Percentiles rank a stretch among this genome's conserved stretches.
Conservation (phyloP, 805 yeast species). For the Myxozyma sirexii region DNA sequence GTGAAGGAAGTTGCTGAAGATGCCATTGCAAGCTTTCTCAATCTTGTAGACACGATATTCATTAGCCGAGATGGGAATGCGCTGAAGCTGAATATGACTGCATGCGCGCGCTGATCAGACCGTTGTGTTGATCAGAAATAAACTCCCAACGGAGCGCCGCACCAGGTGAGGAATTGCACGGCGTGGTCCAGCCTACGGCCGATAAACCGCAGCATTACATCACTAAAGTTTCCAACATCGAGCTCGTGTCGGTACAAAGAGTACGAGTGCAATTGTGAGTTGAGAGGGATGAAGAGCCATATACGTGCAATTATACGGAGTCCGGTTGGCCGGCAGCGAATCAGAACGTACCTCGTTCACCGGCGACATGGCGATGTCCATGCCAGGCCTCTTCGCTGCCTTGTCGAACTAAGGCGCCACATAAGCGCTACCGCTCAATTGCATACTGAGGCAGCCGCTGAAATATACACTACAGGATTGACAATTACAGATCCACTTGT, state of each 20-base stretch:
- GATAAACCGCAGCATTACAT: no score
- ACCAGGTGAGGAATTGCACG: no score
- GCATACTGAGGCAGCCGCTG: not conserved
- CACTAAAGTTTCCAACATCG: no score
- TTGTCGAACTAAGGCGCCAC: not conserved
- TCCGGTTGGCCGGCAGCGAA: not conserved
- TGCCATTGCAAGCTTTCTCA: not conserved
- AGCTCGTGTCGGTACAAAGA: no score
- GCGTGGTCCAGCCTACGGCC: no score
- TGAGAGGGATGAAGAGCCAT: not conserved
- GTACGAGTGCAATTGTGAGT: not conserved
- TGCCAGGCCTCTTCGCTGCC: not conserved
- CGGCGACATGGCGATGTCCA: not conserved
- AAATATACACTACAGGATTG: conserved; percentile 29
- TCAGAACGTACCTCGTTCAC: not conserved
- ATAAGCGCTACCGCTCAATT: no score
- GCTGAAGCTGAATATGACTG: no score
- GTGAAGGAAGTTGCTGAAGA: conserved; percentile 7
- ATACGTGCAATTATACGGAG: not conserved
- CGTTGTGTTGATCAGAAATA: not conserved
- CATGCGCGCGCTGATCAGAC: no score
- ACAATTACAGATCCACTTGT: conserved; percentile 65
- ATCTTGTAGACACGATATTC: not conserved
- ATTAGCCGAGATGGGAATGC: no score
- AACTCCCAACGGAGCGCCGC: conserved; percentile 15